Conservation (phyloP, 2,329 filamentous ascomycete genomes). For the Aspergillus tamarii region DNA sequence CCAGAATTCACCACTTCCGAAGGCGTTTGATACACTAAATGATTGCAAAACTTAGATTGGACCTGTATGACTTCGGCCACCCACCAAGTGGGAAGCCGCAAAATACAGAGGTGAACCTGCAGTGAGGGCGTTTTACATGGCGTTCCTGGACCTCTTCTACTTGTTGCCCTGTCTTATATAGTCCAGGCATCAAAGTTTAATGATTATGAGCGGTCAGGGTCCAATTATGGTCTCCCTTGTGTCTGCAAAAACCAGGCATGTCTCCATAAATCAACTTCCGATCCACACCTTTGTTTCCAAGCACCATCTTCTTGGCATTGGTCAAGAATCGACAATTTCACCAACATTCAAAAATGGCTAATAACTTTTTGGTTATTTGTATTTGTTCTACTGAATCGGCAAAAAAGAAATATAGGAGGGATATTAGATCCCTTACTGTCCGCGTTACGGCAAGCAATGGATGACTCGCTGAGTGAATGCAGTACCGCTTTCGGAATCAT, state of each 20-base stretch:
- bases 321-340: neutral
- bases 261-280: neutral
- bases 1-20: slow-evolving; percentile 3
- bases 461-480: neutral
- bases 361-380: neutral
- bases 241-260: neutral
- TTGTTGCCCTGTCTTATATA: neutral
- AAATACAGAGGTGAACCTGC: neutral
- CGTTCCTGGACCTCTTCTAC: neutral
- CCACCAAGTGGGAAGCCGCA: neutral
- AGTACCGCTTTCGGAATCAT: slow-evolving; percentile 11
- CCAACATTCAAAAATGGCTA: neutral
- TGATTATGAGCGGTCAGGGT: neutral
- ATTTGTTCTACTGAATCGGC: neutral
- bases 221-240: slow-evolving; percentile 9
- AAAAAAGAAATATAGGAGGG: neutral
- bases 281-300: neutral
- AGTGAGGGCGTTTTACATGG: neutral
- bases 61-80: neutral
- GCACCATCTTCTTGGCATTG: neutral
- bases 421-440: neutral
- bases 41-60: neutral
- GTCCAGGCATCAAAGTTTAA: neutral
- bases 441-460: neutral
- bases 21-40: slow-evolving; percentile 1